Evolutionary conservation across 2,329 filamentous ascomycete genomes (phyloP), one percentile per base, ranked within the genome.

Genomic region (Stylonectria norvegica): DNA sequence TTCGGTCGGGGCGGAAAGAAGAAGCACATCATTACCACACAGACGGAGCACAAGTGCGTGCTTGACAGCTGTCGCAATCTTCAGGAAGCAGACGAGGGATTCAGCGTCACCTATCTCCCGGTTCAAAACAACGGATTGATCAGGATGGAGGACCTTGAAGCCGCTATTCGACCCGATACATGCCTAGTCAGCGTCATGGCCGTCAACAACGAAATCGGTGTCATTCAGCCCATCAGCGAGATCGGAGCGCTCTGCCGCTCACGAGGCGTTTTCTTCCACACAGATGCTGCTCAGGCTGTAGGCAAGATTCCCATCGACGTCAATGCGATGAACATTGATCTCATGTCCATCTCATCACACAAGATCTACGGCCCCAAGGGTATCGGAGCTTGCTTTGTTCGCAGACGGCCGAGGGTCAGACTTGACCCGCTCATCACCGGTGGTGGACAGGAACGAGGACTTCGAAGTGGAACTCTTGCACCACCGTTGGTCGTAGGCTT

Each of bases 341-440:
- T 98, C 60, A 96, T 98, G 91, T 97, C 91, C 20, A 96, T 98
- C 46, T 97, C 93, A 7, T 90, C 88, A 20, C 93, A 98, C 71
- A 98, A 98, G 70, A 95, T 98, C 39, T 98, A 98, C 62, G 93
- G 93, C 18, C 93, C 93, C 38, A 98, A 95, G 74, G 93, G 93
- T 22, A 87, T 98, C 42, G 93, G 93, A 43, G 93, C 93, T 43
- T 98, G 93, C 70, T 98, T 91, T 60, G 88, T 98, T 34, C 85
- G 93, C 59, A 81, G 93, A 70, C 79, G 93, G 42, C 93, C 93
- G 2, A 83, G 91, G 64, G 93, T 98, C 53, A 87, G 93, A 66
- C 72, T 98, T 42, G 93, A 98, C 44, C 93, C 93, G 36, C 85
- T 98, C 62, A 98, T 98, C 69, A 94, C 82, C 40, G 93, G 93